Base-by-base conservation (phyloP, 805 yeast genomes). In the Komagataella mondaviorum region DNA sequence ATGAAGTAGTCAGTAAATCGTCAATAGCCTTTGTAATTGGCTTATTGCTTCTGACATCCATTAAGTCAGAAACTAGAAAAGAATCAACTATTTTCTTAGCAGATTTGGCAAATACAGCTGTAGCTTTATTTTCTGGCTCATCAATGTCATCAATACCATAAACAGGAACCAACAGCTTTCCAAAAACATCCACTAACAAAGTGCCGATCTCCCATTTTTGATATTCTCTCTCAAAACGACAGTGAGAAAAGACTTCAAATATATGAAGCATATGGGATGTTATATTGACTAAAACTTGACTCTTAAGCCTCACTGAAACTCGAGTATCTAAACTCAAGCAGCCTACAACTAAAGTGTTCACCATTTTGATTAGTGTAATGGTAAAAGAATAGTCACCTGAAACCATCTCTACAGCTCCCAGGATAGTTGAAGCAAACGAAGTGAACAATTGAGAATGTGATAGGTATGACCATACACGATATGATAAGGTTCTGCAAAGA, bases 391-490 rank as follows among this genome's bases (percentile, higher is more conserved):
- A 90, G 39, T 77, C 74, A 3, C 90, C 90, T 47, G 70, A 70
- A 1, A 84, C 80, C 61, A 82, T 75, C 64, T 89, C 96, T 20
- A 80, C 75, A 4, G 88, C 73, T 2, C 90, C 89, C 48, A 88
- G 69, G 55, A 77, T 78, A 1, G 80, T 12, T 10, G 12, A 18
- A 16, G 47, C 80, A 52, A 76, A 72, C 49, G 73, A 72, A 12
- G 83, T 81, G 1, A 88, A 68, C 24, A 89, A 67, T 17, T 78
- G 75, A 0, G 95, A 83, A 49, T 79, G 75, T 12, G 51, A 17
- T n/a, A 91, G 64, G 59, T 83, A 83, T 0, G 88, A 76, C 96
- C 96, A 90, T 3, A 89, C 84, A 52, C 88, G 71, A 53, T 76
- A 73, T 0, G 95, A 78, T 45, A 72, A 76, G 5, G 77, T 62